Evolutionary conservation across 2,329 filamentous ascomycete genomes (phyloP), one percentile per base, ranked within the genome.

Genomic region (Beauveria caledonica): DNA sequence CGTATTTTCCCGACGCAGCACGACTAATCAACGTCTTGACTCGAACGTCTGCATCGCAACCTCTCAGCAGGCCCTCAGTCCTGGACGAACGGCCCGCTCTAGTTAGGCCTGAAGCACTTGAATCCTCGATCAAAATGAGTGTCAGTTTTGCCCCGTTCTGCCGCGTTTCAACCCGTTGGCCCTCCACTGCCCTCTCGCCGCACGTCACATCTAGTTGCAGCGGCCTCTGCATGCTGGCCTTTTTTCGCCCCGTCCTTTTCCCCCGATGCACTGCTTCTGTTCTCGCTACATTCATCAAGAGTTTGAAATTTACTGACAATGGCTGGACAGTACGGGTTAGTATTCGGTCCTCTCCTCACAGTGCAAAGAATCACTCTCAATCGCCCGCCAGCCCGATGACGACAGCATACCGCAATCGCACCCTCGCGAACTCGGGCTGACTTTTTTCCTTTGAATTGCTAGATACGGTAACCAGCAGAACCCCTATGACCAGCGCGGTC

Each of bases 401-500:
- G 6, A 11, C 25, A 48, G n/a, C 19, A 5, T 19, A 13, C 46
- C 48, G 25, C 45, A 11, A 19, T 15, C 13, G 2, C 21, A n/a
- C 39, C 23, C 11, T 15, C 17, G 21, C 36, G 48, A 45, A n/a
- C 19, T 29, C 27, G n/a, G 7, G 39, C 56, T 58, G 17, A 58
- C 36, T 25, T 5, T 17, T 36, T 42, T 2, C 11, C 15, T 50
- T 15, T 36, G 19, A 46, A 51, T 13, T 39, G 62, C 40, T 68
- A 86, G 81, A 74, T 85, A 85, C 76, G 78, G 80, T 63, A 76
- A 75, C 60, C 73, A 73, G 66, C 72, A 74, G 63, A 85, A 86
- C 73, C 83, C 84, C 60, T 86, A 82, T 67, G 83, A 85, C 68
- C 76, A 86, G 68, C 76, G 59, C 19, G 64, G 64, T 39, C 62